These are phyloP conservation scores for Penicillium maclennaniae DNA, from an alignment of 495 filamentous ascomycete species.

Conservation along the genomic window DNA sequence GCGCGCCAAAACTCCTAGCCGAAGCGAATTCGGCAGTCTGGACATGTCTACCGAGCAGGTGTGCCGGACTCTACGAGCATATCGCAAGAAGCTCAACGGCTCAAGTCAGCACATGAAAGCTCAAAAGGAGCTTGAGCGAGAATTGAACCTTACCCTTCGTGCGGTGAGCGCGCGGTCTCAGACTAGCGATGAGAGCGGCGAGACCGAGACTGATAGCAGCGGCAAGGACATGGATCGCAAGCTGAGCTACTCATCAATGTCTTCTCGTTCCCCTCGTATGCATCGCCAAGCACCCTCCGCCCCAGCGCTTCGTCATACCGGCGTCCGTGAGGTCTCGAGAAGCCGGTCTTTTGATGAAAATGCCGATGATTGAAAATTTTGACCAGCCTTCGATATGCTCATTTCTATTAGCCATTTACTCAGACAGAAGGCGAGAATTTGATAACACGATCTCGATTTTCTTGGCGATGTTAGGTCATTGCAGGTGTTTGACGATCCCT, in stretches of 20 bases:
- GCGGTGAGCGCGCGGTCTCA: conserved; percentile 55
- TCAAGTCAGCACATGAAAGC: conserved; percentile 60
- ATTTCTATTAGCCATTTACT: background rate
- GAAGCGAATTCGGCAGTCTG: conserved; percentile 58
- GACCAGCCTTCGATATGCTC: background rate
- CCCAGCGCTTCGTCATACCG: conserved; percentile 30
- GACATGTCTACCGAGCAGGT: conserved; percentile 76
- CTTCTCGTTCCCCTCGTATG: conserved; percentile 19
- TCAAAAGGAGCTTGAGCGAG: conserved; percentile 71
- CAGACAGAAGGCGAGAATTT: background rate
- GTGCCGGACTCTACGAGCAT: conserved; percentile 72
- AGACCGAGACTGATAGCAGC: conserved; percentile 45
- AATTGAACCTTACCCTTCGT: conserved; percentile 70
- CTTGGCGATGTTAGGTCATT: background rate
- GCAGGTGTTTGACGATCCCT: background rate
- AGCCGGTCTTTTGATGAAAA: conserved; percentile 33
- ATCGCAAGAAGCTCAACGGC: conserved; percentile 74
- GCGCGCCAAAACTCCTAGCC: conserved; percentile 50
- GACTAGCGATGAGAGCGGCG: conserved; percentile 25
- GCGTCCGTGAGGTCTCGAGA: conserved; percentile 21
- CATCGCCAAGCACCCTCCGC: conserved; percentile 38
- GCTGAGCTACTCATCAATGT: conserved; percentile 17
- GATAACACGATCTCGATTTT: background rate
- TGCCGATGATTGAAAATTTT: conserved; percentile 17
- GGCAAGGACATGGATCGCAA: conserved; percentile 41